These are phyloP conservation scores for Mycena amicta DNA, from an alignment of 768 basidiomycete species.

Conservation along the genomic window DNA sequence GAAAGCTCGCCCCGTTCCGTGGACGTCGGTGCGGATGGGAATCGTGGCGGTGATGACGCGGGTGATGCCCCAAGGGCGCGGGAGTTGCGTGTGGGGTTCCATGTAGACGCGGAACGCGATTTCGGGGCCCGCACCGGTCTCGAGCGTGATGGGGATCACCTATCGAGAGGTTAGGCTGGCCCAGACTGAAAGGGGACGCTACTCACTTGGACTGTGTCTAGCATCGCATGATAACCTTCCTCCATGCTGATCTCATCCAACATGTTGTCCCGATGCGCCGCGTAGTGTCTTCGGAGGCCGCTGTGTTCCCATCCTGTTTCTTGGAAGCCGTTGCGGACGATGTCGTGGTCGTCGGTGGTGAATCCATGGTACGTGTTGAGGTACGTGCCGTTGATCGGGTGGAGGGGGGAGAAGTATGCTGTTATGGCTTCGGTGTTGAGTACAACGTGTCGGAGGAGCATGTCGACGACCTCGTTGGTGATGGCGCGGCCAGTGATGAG, in stretches of 20 bases:
- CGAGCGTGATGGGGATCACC: not conserved
- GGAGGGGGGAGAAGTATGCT: not conserved
- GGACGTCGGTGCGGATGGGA: not conserved
- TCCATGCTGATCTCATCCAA: not conserved
- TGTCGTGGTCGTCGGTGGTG: not conserved
- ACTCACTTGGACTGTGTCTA: not conserved
- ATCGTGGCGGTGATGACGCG: not conserved
- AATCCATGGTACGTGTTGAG: not conserved
- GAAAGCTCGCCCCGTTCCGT: not conserved
- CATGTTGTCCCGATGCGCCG: not conserved
- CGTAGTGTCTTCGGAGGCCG: not conserved
- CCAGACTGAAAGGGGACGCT: too few relatives aligned
- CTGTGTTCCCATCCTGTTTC: not conserved
- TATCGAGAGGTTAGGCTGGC: not conserved
- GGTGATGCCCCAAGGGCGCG: not conserved
- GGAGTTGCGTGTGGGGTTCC: not conserved
- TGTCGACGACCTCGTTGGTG: not conserved
- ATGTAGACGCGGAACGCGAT: not conserved
- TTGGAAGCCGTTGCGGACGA: not conserved
- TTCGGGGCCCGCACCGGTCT: not conserved
- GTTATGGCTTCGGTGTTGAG: not conserved
- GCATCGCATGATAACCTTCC: not conserved
- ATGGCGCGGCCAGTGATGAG: not conserved
- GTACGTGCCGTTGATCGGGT: not conserved
- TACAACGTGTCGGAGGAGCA: not conserved